Base-by-base conservation (phyloP, 192 early-diverging fungal genomes). In the Backusella australiensis region DNA sequence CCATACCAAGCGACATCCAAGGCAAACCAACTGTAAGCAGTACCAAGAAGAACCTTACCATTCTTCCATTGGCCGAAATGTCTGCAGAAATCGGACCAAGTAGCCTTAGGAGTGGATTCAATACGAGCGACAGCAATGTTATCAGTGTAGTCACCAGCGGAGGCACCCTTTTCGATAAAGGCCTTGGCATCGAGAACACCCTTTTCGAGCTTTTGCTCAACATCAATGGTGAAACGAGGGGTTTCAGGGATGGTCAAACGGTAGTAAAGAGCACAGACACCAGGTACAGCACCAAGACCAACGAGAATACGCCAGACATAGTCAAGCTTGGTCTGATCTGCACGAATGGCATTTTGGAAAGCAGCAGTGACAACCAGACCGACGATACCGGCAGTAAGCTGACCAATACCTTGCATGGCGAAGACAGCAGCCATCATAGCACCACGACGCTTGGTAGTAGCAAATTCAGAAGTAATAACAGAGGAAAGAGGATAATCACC, bases 401-500 rank as follows among this genome's bases (percentile, higher is more conserved):
- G 94, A 74, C 97, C 97, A 74, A 98, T 89, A 34, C 96, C 96
- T 78, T 97, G 96, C 93, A 95, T 96, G 59, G 95, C 93, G 84
- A 97, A 98, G 38, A 97, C 97, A 34, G 90, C 90, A 6, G 92
- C 87, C 76, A 97, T 94, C 89, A 99, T 91, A 80, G 90, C 93
- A 71, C 97, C 97, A 67, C 97, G 92, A 81, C 90, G 91, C 21
- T 89, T 85, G 36, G 91, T 88, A 32, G 91, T 92, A 59, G 97
- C 93, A 76, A 96, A 97, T 88, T 98, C 97, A 65, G 95, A 91
- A 34, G 95, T 95, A 73, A 98, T 98, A 74, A 94, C 93, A 34
- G 96, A 94, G 12, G 96, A 97, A 68, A 98, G 84, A 15, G 97
- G 97, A 83, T 98, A 98, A 81, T 98, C 97, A 68, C 96, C 96